Percentiles rank a stretch among this genome's conserved stretches.
Evolutionary conservation across 805 yeast species (phyloP).

Genomic region (Sugiyamaella lignohabitans): DNA sequence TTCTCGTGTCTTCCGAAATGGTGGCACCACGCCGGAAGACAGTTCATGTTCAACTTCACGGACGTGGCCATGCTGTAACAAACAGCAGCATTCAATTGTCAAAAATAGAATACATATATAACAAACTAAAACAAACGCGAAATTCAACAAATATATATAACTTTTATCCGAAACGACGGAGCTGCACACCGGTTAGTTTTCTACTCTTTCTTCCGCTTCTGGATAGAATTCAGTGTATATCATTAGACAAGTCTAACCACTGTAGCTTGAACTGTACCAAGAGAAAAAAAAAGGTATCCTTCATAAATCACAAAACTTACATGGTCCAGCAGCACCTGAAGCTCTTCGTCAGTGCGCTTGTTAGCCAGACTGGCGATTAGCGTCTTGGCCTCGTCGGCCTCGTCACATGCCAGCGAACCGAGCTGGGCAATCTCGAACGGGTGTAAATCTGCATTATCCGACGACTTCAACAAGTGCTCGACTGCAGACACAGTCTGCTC

Average conservation of each 20-base stretch:
- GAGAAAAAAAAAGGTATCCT: no score
- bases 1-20: slow-evolving; percentile 34
- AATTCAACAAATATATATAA: neutral
- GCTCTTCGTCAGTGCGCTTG: slow-evolving; percentile 78
- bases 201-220: no score
- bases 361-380: slow-evolving; percentile 79
- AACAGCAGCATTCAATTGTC: neutral
- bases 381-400: slow-evolving; percentile 94
- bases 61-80: neutral
- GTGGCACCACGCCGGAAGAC: slow-evolving; percentile 33
- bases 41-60: slow-evolving; percentile 26
- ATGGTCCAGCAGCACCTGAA: slow-evolving; percentile 83
- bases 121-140: slow-evolving; percentile 2
- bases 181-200: no score
- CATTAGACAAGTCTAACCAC: no score
- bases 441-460: slow-evolving; percentile 72
- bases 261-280: no score
- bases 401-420: slow-evolving; percentile 87
- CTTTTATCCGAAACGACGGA: slow-evolving; percentile 24
- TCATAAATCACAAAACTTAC: no score
- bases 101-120: slow-evolving; percentile 1
- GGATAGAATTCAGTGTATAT: no score
- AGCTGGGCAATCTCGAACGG: slow-evolving; percentile 94
- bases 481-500: slow-evolving; percentile 91
- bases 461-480: slow-evolving; percentile 69